These are phyloP conservation scores for Tricharina praecox DNA, from an alignment of 495 filamentous ascomycete species.

Conservation along the genomic window DNA sequence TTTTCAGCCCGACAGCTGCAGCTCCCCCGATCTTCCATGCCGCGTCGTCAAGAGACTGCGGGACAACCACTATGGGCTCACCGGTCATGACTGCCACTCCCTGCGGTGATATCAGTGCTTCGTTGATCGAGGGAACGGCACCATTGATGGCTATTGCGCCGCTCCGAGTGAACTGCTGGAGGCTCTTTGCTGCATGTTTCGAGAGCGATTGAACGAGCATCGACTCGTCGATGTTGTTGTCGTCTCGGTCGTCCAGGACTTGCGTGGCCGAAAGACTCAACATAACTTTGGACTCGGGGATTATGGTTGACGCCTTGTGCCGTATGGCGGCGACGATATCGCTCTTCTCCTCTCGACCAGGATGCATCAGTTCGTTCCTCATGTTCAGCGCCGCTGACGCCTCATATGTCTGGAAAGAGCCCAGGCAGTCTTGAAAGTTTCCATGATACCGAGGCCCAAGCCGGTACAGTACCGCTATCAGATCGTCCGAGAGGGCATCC, in stretches of 20 bases:
- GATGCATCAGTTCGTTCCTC: slow-evolving; percentile 78
- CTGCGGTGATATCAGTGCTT: slow-evolving; percentile 58
- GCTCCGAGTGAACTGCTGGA: slow-evolving; percentile 53
- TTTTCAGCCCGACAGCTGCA: slow-evolving; percentile 62
- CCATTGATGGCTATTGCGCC: slow-evolving; percentile 75
- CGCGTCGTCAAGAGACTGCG: slow-evolving; percentile 75
- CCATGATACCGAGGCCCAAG: slow-evolving; percentile 82
- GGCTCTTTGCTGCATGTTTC: slow-evolving; percentile 49
- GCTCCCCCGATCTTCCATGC: slow-evolving; percentile 82
- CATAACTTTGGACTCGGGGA: slow-evolving; percentile 69
- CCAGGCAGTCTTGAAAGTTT: slow-evolving; percentile 90
- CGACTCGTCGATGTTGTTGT: slow-evolving; percentile 50
- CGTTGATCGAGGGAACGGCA: slow-evolving; percentile 73
- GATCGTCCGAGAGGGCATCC: slow-evolving; percentile 75
- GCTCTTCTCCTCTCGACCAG: slow-evolving; percentile 78
- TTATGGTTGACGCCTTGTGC: slow-evolving; percentile 56
- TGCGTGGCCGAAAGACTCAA: slow-evolving; percentile 67
- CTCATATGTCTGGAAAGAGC: slow-evolving; percentile 89
- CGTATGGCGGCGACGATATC: slow-evolving; percentile 81
- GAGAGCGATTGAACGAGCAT: slow-evolving; percentile 62
- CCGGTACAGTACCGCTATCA: slow-evolving; percentile 76
- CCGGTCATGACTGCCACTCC: slow-evolving; percentile 71
- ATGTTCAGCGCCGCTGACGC: slow-evolving; percentile 84
- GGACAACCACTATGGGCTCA: slow-evolving; percentile 62
- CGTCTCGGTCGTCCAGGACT: slow-evolving; percentile 59